These are phyloP conservation scores for Yamadazyma insecticola DNA, from an alignment of 805 yeast genomes.

Conservation along the genomic window DNA sequence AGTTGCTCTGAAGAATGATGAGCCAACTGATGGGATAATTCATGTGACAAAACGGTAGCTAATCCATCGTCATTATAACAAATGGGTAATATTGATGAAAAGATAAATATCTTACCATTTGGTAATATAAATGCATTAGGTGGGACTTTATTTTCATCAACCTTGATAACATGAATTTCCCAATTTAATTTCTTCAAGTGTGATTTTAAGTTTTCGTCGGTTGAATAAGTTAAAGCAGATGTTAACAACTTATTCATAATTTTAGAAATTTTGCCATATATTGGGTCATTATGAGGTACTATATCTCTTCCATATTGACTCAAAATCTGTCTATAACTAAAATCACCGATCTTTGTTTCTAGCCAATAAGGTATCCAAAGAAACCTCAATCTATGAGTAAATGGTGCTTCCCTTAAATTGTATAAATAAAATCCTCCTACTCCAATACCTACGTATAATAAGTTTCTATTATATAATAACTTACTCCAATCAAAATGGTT, in stretches of 20 bases:
- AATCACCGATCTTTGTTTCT: slow-evolving; percentile 60
- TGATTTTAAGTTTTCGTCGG: slow-evolving; percentile 29
- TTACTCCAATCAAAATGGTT: slow-evolving; percentile 3
- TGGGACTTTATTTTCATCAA: slow-evolving; percentile 63
- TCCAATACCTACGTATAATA: slow-evolving; percentile 30
- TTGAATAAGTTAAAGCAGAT: slow-evolving; percentile 43
- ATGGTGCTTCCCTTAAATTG: slow-evolving; percentile 75
- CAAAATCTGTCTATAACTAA: slow-evolving; percentile 58
- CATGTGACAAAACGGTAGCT: slow-evolving; percentile 94
- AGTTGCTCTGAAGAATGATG: slow-evolving; percentile 85
- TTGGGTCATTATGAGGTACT: slow-evolving; percentile 62
- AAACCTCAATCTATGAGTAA: slow-evolving; percentile 66
- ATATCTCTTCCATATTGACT: slow-evolving; percentile 47
- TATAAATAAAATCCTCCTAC: slow-evolving; percentile 21
- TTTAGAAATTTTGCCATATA: slow-evolving; percentile 47
- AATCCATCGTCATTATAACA: slow-evolving; percentile 83
- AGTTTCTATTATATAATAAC: slow-evolving; percentile 19
- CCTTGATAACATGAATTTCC: slow-evolving; percentile 66
- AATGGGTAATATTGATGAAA: slow-evolving; percentile 70
- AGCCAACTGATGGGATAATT: slow-evolving; percentile 90
- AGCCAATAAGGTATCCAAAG: slow-evolving; percentile 66
- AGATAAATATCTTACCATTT: slow-evolving; percentile 92
- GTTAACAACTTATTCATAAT: slow-evolving; percentile 64
- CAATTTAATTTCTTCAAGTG: slow-evolving; percentile 50
- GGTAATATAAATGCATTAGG: slow-evolving; percentile 97